Base-by-base conservation (phyloP, 2,329 filamentous ascomycete species). In the Nemania serpens region DNA sequence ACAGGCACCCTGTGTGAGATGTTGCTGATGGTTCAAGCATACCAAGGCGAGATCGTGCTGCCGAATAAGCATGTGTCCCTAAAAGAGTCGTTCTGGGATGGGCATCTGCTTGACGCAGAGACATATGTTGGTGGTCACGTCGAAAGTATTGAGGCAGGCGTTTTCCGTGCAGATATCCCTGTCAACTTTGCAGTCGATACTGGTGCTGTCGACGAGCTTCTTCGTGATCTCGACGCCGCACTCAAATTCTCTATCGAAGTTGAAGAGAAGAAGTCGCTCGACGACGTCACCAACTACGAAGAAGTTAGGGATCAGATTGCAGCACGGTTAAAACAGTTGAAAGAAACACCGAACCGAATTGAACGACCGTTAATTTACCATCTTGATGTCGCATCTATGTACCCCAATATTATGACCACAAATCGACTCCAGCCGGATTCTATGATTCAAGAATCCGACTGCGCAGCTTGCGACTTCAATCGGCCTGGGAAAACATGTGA, bases 341-440 rank as follows among this genome's bases (percentile, higher is more conserved):
- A 91, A 74, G 82, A 88, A 53, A 95, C 89, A 0, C 94, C 95
- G 0, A 93, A 96, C 70, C 85, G 95, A 64, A 87, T 82, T 68
- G 95, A 99, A 75, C 82, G 88, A 45, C 95, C 95, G 4, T 84
- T 96, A 34, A 99, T 99, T 66, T 99, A 99, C 77, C 95, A 99
- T 82, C 81, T 99, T 78, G 95, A 99, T 73, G 96, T 99, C 60
- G 95, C 95, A 17, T 97, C 95, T 61, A 99, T 99, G 95, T 99
- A 99, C 74, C 95, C 95, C 10, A 99, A 99, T 76, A 99, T 99
- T 75, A 99, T 99, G 96, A 99, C 96, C 1, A 99, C 95, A 1
- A 99, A 99, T 75, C 90, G 95, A 75, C 78, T 99, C 48, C 95
- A 99, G 69, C 95, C 95, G 0, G 95, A 99, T 75, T 98, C 95